Conservation (phyloP, 2,329 filamentous ascomycete genomes). For the Hymenoscyphus fraxineus region DNA sequence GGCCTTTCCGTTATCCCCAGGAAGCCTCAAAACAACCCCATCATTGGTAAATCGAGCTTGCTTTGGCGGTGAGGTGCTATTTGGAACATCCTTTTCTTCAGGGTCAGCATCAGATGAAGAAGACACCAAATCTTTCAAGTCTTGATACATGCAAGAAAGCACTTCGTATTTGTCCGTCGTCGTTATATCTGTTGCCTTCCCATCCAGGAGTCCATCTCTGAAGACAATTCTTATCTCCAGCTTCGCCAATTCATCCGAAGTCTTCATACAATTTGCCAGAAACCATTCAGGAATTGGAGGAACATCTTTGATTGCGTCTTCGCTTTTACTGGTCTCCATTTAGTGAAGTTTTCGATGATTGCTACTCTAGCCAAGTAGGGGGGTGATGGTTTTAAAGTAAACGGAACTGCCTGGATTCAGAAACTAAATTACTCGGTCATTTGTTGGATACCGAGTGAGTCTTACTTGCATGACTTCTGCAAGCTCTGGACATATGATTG, state of each 20-base stretch:
- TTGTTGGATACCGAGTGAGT: neutral
- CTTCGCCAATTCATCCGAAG: neutral
- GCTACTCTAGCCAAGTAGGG: neutral
- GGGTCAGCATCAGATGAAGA: neutral
- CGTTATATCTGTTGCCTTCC: neutral
- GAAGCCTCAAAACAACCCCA: neutral
- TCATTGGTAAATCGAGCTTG: neutral
- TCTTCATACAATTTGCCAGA: neutral
- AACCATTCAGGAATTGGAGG: neutral
- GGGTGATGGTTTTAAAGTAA: neutral
- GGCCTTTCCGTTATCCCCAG: neutral
- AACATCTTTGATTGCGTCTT: neutral
- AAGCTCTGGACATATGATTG: neutral
- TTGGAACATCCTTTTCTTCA: neutral
- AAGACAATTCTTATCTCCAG: neutral
- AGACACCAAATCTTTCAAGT: neutral
- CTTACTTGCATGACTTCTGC: neutral
- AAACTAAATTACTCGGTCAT: neutral
- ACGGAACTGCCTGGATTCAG: neutral
- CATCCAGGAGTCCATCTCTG: neutral
- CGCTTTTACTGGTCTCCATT: neutral
- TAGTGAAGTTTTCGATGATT: neutral
- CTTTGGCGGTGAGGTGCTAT: neutral
- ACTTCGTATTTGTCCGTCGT: neutral
- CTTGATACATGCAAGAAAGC: neutral